Evolutionary conservation across 2,329 filamentous ascomycete species (phyloP), one percentile per base, ranked within the genome.

Genomic region (Claviceps capensis): DNA sequence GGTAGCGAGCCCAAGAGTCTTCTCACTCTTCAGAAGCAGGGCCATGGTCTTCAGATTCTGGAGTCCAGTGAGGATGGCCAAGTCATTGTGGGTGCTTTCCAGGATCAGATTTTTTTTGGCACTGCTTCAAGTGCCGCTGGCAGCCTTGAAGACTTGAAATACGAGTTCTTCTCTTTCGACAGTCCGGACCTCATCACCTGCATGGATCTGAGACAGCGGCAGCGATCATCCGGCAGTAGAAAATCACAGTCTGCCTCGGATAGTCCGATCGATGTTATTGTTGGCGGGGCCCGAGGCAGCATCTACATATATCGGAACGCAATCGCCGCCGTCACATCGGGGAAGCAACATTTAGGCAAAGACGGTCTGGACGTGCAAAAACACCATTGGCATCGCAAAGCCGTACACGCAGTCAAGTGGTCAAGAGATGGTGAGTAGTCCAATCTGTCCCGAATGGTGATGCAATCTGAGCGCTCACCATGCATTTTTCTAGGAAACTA

Each of bases 301-400:
- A 85, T 97, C 44, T 80, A 87, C 61, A 69, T 90, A n/a, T 95
- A 95, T 65, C 80, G 84, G 55, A 85, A 95, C 66, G 70, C 89
- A 16, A 62, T 91, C 9, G 65, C 70, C 52, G 78, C 78, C 55
- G 71, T 86, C 40, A 74, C 64, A 46, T 65, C 71, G 36, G 65
- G 67, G 2, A 67, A 65, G 47, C 60, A 65, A 1, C 67, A 67
- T 38, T 60, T 59, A 49, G 65, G 70, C 61, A 70, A 72, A 58
- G 67, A 78, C 42, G 73, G 77, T 19, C 64, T 80, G 23, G 73
- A 75, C 54, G 75, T 75, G 37, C 81, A 83, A 52, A 85, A 84
- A 56, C 74, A 90, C 50, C 93, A 97, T 66, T 98, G 93, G 93
- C 93, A 98, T 67, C 79, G 89, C 60, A 82, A 83, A 59, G 80